These are phyloP conservation scores for Coemansia sp. DNA, from an alignment of 192 early-diverging fungal species.

Conservation along the genomic window DNA sequence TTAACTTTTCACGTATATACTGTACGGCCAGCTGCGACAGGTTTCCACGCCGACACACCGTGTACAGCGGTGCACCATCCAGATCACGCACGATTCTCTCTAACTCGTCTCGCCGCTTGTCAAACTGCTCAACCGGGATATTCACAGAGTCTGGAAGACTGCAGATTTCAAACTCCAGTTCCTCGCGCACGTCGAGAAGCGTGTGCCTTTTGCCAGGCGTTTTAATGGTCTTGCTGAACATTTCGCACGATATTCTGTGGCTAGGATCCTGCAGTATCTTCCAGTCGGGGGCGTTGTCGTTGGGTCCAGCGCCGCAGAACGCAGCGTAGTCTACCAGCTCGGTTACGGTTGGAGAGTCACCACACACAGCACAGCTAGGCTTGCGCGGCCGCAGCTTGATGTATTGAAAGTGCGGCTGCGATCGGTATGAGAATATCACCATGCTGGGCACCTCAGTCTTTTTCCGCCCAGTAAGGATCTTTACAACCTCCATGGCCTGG, in stretches of 20 bases:
- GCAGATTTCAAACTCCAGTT: constrained; percentile 83
- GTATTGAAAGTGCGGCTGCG: constrained; percentile 70
- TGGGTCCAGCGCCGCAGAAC: constrained; percentile 82
- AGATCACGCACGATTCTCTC: constrained; percentile 41
- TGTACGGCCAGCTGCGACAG: constrained; percentile 86
- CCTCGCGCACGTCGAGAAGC: constrained; percentile 89
- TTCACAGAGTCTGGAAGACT: constrained; percentile 67
- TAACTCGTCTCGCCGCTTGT: constrained; percentile 24
- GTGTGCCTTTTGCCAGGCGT: constrained; percentile 53
- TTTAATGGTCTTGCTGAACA: constrained; percentile 55
- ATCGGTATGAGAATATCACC: constrained; percentile 77
- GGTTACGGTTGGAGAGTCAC: constrained; percentile 77
- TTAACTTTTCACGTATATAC: constrained; percentile 66
- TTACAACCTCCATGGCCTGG: constrained; percentile 92
- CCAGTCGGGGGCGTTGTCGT: constrained; percentile 65
- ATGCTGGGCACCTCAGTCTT: constrained; percentile 62
- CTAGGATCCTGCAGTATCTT: constrained; percentile 36
- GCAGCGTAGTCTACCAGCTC: constrained; percentile 88
- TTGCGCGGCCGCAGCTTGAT: constrained; percentile 76
- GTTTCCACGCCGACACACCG: constrained; percentile 88
- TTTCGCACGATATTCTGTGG: constrained; percentile 56
- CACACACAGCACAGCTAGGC: constrained; percentile 81
- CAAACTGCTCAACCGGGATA: constrained; percentile 56
- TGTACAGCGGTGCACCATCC: constrained; percentile 64
- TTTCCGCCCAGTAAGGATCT: constrained; percentile 72